phyloP scores from a whole-genome alignment of 139 green algal genomes.

The Mychonastes homosphaera region DNA sequence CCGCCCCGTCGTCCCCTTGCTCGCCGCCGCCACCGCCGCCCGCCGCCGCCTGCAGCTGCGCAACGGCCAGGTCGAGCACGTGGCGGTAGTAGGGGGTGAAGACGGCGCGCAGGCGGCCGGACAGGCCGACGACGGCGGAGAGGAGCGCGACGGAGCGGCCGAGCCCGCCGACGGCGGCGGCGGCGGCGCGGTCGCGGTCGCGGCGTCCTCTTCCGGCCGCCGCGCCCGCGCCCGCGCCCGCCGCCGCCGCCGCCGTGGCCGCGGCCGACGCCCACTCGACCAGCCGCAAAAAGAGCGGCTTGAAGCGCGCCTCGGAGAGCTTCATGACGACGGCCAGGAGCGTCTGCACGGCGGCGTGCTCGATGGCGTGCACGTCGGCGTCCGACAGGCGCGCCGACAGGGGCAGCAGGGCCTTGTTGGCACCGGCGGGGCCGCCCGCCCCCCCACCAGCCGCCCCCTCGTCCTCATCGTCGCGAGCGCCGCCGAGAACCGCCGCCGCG shows the following conservation, averaged over 20 bases:
- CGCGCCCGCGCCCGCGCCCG: neutral
- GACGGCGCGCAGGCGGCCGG: constrained; percentile 61
- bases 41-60: constrained; percentile 28
- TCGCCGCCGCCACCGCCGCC: neutral
- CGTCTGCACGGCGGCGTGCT: constrained; percentile 38
- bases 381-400: constrained; percentile 6
- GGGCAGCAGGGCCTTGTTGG: neutral
- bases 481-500: too few relatives aligned
- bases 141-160: constrained; percentile 42
- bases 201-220: too few relatives aligned
- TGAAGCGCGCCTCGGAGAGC: constrained; percentile 79
- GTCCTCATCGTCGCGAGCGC: neutral
- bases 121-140: constrained; percentile 37
- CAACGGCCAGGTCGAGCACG: constrained; percentile 38
- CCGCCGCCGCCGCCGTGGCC: neutral
- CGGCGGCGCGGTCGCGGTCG: neutral
- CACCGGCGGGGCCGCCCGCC: neutral
- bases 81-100: constrained; percentile 77
- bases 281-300: constrained; percentile 79
- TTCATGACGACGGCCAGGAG: constrained; percentile 75
- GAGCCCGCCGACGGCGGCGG: neutral
- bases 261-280: constrained; percentile 61
- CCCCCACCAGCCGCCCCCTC: neutral
- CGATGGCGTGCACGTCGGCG: constrained; percentile 20
- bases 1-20: too few relatives aligned